Conservation (phyloP, 2,329 filamentous ascomycete species). For the Pseudogymnoascus sp. region DNA sequence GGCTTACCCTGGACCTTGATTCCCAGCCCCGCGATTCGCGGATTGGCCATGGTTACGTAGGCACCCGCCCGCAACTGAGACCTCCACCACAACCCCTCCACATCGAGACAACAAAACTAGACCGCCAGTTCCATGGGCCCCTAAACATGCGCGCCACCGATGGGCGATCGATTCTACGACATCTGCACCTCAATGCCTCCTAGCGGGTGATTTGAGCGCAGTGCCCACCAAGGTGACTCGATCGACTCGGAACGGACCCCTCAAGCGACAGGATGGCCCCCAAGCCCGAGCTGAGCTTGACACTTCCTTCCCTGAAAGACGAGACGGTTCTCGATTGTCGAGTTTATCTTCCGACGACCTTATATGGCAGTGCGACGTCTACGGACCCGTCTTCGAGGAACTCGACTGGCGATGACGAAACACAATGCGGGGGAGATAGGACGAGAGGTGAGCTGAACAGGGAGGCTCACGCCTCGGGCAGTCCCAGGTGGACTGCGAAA, state of each 20-base stretch:
- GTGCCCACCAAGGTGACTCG: neutral
- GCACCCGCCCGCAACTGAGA: neutral
- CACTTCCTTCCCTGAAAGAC: constrained; percentile 79
- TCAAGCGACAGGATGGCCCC: constrained; percentile 40
- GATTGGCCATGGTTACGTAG: neutral
- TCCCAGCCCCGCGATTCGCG: neutral
- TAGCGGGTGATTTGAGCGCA: neutral
- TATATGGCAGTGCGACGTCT: constrained; percentile 9
- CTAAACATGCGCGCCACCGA: neutral
- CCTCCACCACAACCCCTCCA: neutral
- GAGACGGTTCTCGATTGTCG: constrained; percentile 69
- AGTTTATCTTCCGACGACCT: constrained; percentile 58
- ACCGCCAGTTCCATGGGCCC: neutral
- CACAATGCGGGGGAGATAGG: neutral
- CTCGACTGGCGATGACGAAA: neutral
- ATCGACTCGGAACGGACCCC: neutral
- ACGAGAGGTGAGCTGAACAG: neutral
- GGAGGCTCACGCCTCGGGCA: neutral
- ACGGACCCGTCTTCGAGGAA: neutral
- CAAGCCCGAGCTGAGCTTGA: constrained; percentile 56
- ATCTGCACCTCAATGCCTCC: neutral
- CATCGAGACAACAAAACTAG: neutral
- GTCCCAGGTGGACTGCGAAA: constrained; percentile 20
- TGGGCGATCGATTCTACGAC: neutral
- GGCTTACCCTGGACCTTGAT: neutral